Evolutionary conservation across 495 filamentous ascomycete genomes (phyloP).

Genomic region (Aspergillus wentii): DNA sequence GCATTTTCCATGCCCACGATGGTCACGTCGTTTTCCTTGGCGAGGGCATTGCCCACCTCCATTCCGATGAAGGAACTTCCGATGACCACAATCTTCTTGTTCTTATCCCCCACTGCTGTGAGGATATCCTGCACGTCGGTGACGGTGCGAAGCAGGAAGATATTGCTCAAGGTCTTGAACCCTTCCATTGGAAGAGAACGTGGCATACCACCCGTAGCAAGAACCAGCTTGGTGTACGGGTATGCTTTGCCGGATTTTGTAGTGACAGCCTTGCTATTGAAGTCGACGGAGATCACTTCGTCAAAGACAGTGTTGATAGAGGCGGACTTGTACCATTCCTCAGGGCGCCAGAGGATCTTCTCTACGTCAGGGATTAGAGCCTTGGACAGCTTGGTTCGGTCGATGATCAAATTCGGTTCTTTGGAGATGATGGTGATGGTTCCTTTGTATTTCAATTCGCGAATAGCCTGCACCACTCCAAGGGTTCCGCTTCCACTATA

Average conservation of each 20-base stretch:
- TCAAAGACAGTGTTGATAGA: slow-evolving; percentile 70
- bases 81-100: slow-evolving; percentile 87
- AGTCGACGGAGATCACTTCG: slow-evolving; percentile 73
- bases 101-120: slow-evolving; percentile 66
- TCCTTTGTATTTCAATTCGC: slow-evolving; percentile 76
- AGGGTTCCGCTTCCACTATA: slow-evolving; percentile 71
- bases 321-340: slow-evolving; percentile 71
- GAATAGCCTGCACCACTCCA: slow-evolving; percentile 73
- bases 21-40: slow-evolving; percentile 73
- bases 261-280: slow-evolving; percentile 61
- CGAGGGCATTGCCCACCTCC: slow-evolving; percentile 81
- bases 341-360: slow-evolving; percentile 70
- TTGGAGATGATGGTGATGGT: slow-evolving; percentile 77
- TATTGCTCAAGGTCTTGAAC: slow-evolving; percentile 79
- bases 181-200: slow-evolving; percentile 75
- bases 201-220: slow-evolving; percentile 81
- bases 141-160: slow-evolving; percentile 76
- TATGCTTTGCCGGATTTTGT: slow-evolving; percentile 67
- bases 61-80: slow-evolving; percentile 94
- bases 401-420: slow-evolving; percentile 81
- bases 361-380: slow-evolving; percentile 77
- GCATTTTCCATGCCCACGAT: slow-evolving; percentile 88
- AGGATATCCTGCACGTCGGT: slow-evolving; percentile 72
- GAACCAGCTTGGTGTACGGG: slow-evolving; percentile 80
- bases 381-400: slow-evolving; percentile 94